Base-by-base conservation (phyloP, 345 rosid genomes). In the Odontarrhena argentea region DNA sequence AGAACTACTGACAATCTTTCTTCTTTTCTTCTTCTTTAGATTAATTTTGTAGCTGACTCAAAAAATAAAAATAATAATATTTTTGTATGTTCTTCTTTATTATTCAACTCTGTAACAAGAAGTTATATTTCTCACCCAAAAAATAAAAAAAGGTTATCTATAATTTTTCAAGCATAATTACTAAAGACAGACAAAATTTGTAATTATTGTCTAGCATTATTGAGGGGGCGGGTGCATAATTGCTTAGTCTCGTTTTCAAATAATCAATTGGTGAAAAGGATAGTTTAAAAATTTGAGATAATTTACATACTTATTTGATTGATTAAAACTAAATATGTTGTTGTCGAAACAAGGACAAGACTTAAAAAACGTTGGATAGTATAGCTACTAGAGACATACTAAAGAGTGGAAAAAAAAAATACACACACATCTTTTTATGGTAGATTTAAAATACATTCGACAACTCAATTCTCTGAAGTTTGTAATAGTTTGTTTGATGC, bases 221-320 rank as follows among this genome's bases (percentile, higher is more conserved):
- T 25, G 51, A 65, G 18, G 32, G n/a, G 41, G 47, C n/a, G 15
- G n/a, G 47, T 49, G 50, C 50, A 47, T 65, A 26, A 44, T 14
- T 26, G 30, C 18, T 14, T 36, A 7, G 1, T 26, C 32, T 45
- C 41, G 41, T 49, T 15, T 15, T 59, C 1, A 41, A 58, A n/a
- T 9, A 41, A 68, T 51, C 42, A n/a, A 42, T 43, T 52, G 47
- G 13, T 61, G 47, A 24, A 60, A 70, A 51, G 18, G 45, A 69
- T 42, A 11, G 7, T 10, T 32, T 3, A 25, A 15, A 1, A 25
- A 25, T 47, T 6, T 6, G 10, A 45, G 7, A 22, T 32, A 9
- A 56, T 56, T n/a, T 44, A 32, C 34, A 45, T 32, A 34, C n/a
- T n/a, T n/a, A n/a, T 32, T 26, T 52, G 32, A 11, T 52, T 41